phyloP scores from a whole-genome alignment of 1,284 basidiomycete species.

The Cryptococcus wingfieldii region DNA sequence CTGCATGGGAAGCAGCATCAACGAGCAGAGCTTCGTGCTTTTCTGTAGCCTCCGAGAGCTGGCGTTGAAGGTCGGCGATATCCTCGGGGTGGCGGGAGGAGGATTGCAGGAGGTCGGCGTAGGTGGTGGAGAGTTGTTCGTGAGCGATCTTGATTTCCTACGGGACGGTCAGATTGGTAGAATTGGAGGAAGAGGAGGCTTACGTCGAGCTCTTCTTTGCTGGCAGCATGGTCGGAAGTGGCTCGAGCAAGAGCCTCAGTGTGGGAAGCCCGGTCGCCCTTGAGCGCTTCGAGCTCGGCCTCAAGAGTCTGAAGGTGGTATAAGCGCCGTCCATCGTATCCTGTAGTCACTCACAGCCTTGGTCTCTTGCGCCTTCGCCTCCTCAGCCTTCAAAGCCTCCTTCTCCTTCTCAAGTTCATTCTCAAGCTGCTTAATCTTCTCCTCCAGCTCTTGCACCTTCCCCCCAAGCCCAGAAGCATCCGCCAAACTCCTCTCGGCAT shows the following conservation, averaged over 20 bases:
- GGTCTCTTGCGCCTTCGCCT: conserved; percentile 2
- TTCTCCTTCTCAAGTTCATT: conserved; percentile 10
- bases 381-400: conserved; percentile 4
- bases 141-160: conserved; percentile 20
- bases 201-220: conserved; percentile 19
- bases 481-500: conserved; percentile 23
- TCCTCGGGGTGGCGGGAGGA: conserved; percentile 19
- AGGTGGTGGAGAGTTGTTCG: conserved; percentile 15
- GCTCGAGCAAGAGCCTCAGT: conserved; percentile 11
- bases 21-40: conserved; percentile 10
- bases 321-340: background rate
- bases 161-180: background rate
- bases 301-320: conserved; percentile 10
- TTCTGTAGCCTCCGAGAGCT: conserved; percentile 16
- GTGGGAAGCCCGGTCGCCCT: conserved; percentile 9
- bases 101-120: conserved; percentile 19
- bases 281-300: conserved; percentile 11
- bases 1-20: background rate
- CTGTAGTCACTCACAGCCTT: conserved; percentile 4
- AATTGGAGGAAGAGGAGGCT: background rate
- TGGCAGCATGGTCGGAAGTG: conserved; percentile 5
- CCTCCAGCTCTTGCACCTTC: conserved; percentile 21
- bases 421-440: conserved; percentile 21
- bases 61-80: conserved; percentile 18
- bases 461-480: conserved; percentile 7